A percentile compares a stretch with the other conserved stretches of the same genome.
Conservation (phyloP, 192 early-diverging fungal species). For the Radiomyces spectabilis region DNA sequence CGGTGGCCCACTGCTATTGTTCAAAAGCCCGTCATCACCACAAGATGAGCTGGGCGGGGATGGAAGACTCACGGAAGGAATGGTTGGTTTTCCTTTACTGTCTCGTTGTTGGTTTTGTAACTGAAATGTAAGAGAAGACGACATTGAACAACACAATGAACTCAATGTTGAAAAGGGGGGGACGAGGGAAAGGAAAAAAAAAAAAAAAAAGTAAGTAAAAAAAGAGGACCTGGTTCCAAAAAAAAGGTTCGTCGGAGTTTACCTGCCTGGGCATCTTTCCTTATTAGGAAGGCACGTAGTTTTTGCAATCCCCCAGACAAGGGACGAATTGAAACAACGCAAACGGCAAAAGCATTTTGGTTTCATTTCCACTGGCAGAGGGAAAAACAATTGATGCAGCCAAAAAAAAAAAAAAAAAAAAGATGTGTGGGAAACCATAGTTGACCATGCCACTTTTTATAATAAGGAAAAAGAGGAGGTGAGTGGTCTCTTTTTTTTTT, state of each 20-base stretch:
- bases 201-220: too few relatives aligned
- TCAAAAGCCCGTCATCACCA: constrained; percentile 13
- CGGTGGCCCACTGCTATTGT: neutral
- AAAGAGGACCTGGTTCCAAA: too few relatives aligned
- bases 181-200: too few relatives aligned
- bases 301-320: too few relatives aligned
- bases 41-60: constrained; percentile 20
- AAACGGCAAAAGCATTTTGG: too few relatives aligned
- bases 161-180: too few relatives aligned
- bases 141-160: too few relatives aligned
- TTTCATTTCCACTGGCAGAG: neutral
- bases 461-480: neutral
- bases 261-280: too few relatives aligned
- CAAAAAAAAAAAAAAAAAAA: neutral
- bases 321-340: too few relatives aligned
- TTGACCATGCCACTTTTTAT: neutral
- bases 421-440: neutral
- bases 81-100: neutral
- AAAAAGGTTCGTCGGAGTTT: too few relatives aligned
- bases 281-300: too few relatives aligned
- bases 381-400: neutral
- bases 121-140: constrained; percentile 18
- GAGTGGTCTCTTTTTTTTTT: too few relatives aligned
- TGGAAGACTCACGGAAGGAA: constrained; percentile 1
- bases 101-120: neutral